Base-by-base conservation (phyloP, 2,329 filamentous ascomycete genomes). In the Colletotrichum paranaense region DNA sequence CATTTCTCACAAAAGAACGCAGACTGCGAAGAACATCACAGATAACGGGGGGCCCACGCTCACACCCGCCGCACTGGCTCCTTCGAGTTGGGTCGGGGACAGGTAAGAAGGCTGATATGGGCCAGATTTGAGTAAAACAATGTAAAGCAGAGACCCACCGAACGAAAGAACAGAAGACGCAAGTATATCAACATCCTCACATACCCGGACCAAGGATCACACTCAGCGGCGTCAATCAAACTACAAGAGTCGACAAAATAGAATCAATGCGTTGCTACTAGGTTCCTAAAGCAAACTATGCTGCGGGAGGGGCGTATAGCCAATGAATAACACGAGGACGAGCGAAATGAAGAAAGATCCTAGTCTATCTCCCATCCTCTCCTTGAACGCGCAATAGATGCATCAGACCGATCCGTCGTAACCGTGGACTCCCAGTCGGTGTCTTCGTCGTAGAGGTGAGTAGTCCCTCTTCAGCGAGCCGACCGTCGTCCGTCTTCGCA, bases 211-310 rank as follows among this genome's bases (percentile, higher is more conserved):
- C 26, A 26, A 26, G 4, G 8, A 49, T 6, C 42, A 49, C 42
- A 49, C 8, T 9, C 42, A 49, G n/a, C 9, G 5, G 16, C 6
- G 5, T 8, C n/a, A 8, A 24, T 5, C n/a, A 8, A 35, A 9
- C 12, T n/a, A 12, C 38, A 62, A 24, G 8, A 35, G 19, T 14
- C 3, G n/a, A 52, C 26, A 28, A 32, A 62, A 38, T 62, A 62
- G 55, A 73, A 64, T 70, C 58, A 74, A 67, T 74, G 68, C 59
- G 30, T 72, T 68, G 62, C 66, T 64, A 58, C 68, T 71, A 67
- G 72, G 38, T 67, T 72, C 62, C 72, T 67, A 74, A 71, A 55
- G 68, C 68, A 63, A 74, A 72, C 56, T 65, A 73, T 70, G 70
- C 66, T 60, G 46, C 67, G 57, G 68, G 38, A 32, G 35, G 38